Base-by-base conservation (phyloP, 148 eudicot species). In the Amaranthus cruentus region DNA sequence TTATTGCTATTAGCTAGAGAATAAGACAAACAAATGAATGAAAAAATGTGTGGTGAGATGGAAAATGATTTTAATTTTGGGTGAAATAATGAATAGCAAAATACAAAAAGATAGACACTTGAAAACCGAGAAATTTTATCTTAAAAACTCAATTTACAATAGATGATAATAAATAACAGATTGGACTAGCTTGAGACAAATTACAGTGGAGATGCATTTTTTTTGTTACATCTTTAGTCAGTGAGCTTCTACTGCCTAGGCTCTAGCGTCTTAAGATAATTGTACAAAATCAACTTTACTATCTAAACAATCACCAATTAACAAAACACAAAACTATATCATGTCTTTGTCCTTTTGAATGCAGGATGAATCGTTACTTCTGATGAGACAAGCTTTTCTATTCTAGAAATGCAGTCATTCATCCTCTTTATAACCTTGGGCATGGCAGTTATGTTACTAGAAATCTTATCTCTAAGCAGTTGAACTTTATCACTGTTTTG, bases 391-490 rank as follows among this genome's bases (percentile, higher is more conserved):
- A 83, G 87, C 70, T 84, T 83, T 81, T 92, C 87, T 9, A 87
- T 83, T 76, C 78, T 79, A 70, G 87, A 76, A 76, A 88, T 82
- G 73, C 90, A 87, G 2, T 86, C 92, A 47, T 82, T 84, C 94
- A 89, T 83, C 76, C 94, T 89, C 80, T 87, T 86, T 77, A 87
- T 79, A 74, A 84, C 83, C 55, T 66, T 72, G 47, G 92, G 87
- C 76, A 89, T 82, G n/a, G 88, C 77, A 43, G 87, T 78, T 4
- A 81, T 73, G 73, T 89, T 91, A 75, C 80, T 86, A 13, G 89
- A 85, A 52, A 91, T 88, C 88, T 85, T 90, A 13, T 88, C 85
- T 60, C 82, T 87, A 68, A 93, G 88, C 78, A 84, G 63, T 70
- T 76, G 73, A 68, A 85, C 57, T 70, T 85, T 85, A 58, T 84